Evolutionary conservation across 2,329 filamentous ascomycete species (phyloP).

Genomic region (Botrytis sinoallii): DNA sequence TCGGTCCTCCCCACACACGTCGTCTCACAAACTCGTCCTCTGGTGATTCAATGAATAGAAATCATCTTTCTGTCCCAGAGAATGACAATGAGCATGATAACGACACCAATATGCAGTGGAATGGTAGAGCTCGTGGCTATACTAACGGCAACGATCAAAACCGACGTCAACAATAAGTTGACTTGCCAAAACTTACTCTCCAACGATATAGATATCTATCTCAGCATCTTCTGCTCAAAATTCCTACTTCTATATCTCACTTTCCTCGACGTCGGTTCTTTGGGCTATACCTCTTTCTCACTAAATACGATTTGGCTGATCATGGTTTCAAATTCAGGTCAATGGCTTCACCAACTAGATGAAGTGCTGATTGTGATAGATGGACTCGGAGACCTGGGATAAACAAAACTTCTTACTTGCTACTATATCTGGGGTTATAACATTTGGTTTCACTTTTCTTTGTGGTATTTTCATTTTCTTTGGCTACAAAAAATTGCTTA

Average conservation of each 20-base stretch:
- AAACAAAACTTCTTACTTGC: neutral
- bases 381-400: neutral
- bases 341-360: constrained; percentile 5
- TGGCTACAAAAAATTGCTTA: neutral
- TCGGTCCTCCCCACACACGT: constrained; percentile 15
- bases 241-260: neutral
- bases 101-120: neutral
- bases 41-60: neutral
- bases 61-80: neutral
- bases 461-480: neutral
- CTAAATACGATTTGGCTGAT: constrained; percentile 6
- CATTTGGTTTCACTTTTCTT: neutral
- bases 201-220: neutral
- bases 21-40: constrained; percentile 13
- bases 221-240: neutral
- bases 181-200: neutral
- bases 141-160: neutral
- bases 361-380: neutral
- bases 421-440: constrained; percentile 1
- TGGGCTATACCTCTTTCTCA: neutral
- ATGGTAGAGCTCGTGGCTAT: constrained; percentile 1
- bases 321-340: neutral
- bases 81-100: neutral
- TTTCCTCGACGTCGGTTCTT: neutral
- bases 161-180: neutral